These are phyloP conservation scores for Fusarium temperatum DNA, from an alignment of 2,329 filamentous ascomycete species.

Conservation along the genomic window DNA sequence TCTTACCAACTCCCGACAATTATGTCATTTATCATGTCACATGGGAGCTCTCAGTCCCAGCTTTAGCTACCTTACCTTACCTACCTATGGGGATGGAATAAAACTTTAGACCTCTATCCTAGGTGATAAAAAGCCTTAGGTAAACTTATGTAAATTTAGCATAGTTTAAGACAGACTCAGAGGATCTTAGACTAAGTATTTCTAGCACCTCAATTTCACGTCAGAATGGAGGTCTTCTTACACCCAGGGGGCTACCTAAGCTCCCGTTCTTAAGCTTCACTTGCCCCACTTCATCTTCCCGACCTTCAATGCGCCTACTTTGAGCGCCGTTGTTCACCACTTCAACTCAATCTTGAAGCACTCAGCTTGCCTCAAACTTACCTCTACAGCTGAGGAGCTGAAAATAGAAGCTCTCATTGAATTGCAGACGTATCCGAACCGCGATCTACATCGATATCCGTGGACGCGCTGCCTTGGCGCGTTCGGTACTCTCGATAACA, in stretches of 20 bases:
- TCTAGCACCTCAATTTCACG: too few species aligned
- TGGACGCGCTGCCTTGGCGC: background rate
- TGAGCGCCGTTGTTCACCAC: background rate
- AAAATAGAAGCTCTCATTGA: accelerated
- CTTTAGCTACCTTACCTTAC: too few species aligned
- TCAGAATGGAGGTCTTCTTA: too few species aligned
- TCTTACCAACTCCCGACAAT: background rate
- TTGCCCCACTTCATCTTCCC: conserved; percentile 18
- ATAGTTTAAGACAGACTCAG: too few species aligned
- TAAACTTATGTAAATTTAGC: too few species aligned
- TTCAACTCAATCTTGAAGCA: background rate
- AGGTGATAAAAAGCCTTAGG: too few species aligned
- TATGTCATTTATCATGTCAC: conserved; percentile 15
- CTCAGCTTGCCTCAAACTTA: background rate
- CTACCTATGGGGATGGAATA: too few species aligned
- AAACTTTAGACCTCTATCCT: too few species aligned
- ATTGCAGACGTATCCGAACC: background rate
- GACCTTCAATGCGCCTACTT: background rate
- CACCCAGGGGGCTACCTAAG: too few species aligned
- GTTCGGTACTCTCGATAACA: background rate
- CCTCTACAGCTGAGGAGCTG: background rate
- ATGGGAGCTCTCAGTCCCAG: background rate
- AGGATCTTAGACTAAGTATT: too few species aligned
- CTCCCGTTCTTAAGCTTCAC: background rate
- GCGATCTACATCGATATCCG: background rate